Evolutionary conservation across 2,329 filamentous ascomycete genomes (phyloP).

Genomic region (Neofusicoccum ribis): DNA sequence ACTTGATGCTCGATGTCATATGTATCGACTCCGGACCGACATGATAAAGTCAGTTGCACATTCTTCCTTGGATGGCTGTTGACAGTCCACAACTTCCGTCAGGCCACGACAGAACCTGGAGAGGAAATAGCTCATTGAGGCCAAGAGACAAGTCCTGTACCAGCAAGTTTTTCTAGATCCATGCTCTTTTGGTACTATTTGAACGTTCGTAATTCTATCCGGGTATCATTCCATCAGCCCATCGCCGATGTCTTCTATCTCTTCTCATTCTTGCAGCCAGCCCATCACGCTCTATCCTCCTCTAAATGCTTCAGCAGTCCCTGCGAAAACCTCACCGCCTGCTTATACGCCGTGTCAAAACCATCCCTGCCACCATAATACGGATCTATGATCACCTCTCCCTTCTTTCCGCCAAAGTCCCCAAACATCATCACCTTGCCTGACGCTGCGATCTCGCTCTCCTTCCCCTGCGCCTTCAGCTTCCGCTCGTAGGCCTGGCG

Average conservation of each 20-base stretch:
- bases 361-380: conserved; percentile 87
- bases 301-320: conserved; percentile 69
- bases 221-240: conserved; percentile 12
- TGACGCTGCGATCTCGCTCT: conserved; percentile 36
- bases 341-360: conserved; percentile 84
- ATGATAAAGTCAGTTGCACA: too few relatives aligned
- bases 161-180: neutral
- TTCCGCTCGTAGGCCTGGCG: conserved; percentile 53
- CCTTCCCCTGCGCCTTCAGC: conserved; percentile 36
- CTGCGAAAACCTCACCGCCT: conserved; percentile 73
- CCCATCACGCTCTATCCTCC: conserved; percentile 7
- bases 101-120: too few relatives aligned
- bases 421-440: conserved; percentile 78
- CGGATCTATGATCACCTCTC: conserved; percentile 78
- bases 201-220: neutral
- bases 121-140: too few relatives aligned
- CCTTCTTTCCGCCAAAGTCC: conserved; percentile 64
- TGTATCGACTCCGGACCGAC: too few relatives aligned
- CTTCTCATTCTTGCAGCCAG: neutral
- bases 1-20: too few relatives aligned
- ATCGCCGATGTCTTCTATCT: neutral
- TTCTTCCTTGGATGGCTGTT: too few relatives aligned
- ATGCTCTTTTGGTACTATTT: neutral
- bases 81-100: too few relatives aligned
- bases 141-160: neutral